phyloP scores from a whole-genome alignment of 148 eudicot genomes.

The Linanthus parryae region DNA sequence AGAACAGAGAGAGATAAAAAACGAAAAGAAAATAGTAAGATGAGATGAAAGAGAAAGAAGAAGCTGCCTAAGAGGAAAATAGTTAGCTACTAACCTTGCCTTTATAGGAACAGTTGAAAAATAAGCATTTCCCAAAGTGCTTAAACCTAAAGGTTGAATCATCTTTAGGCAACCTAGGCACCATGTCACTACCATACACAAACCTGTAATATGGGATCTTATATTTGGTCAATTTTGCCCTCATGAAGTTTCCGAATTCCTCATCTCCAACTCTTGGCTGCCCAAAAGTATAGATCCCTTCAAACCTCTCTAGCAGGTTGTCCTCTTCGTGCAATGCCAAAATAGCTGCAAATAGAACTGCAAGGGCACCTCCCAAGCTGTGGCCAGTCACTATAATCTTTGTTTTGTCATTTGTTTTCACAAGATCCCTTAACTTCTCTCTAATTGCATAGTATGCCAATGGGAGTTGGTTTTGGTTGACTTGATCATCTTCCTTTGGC shows the following conservation, averaged over 20 bases:
- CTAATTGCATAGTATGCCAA: slow-evolving; percentile 34
- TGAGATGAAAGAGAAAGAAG: too few relatives aligned
- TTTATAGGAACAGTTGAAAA: slow-evolving; percentile 23
- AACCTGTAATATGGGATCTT: slow-evolving; percentile 20
- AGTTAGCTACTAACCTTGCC: slow-evolving; percentile 7
- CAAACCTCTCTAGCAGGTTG: slow-evolving; percentile 21
- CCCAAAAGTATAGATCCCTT: slow-evolving; percentile 41
- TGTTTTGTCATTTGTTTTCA: slow-evolving; percentile 14
- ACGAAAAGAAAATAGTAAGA: too few relatives aligned
- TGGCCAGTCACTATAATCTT: slow-evolving; percentile 43
- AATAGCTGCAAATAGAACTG: slow-evolving; percentile 26
- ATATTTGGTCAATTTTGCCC: slow-evolving; percentile 8
- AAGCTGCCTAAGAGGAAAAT: too few relatives aligned
- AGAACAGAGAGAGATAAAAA: too few relatives aligned
- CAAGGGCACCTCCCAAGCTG: slow-evolving; percentile 42
- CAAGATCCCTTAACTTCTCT: slow-evolving; percentile 11
- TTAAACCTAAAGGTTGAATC: slow-evolving; percentile 14
- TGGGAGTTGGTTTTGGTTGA: background rate
- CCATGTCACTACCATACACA: slow-evolving; percentile 35
- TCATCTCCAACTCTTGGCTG: slow-evolving; percentile 44
- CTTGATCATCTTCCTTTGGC: slow-evolving; percentile 18
- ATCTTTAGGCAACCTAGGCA: slow-evolving; percentile 38
- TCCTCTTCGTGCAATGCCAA: slow-evolving; percentile 26
- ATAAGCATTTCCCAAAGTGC: slow-evolving; percentile 31
- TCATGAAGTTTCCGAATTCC: slow-evolving; percentile 20